These are phyloP conservation scores for Brettanomyces sp. DNA, from an alignment of 805 yeast genomes.

Conservation along the genomic window DNA sequence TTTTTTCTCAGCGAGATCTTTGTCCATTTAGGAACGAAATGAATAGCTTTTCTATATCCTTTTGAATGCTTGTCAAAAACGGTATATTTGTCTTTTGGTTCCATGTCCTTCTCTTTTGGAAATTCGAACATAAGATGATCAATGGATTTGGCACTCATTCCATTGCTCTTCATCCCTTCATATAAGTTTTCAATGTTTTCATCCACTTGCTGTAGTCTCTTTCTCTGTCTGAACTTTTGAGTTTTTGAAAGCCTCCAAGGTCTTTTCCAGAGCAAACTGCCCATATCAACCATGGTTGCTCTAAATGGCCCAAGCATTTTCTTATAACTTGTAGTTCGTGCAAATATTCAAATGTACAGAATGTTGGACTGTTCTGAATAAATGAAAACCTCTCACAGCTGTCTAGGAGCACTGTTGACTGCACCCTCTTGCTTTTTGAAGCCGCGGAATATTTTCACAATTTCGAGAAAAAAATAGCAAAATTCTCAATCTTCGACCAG, in stretches of 20 bases:
- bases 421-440: too few species aligned
- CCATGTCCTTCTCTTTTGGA: slow-evolving; percentile 80
- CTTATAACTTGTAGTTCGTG: neutral
- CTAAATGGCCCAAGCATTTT: slow-evolving; percentile 53
- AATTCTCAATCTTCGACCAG: neutral
- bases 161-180: slow-evolving; percentile 32
- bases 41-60: slow-evolving; percentile 82
- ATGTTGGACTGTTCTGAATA: too few species aligned
- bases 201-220: slow-evolving; percentile 77
- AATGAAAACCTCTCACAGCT: too few species aligned
- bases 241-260: slow-evolving; percentile 71
- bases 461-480: too few species aligned
- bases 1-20: slow-evolving; percentile 70
- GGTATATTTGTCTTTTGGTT: slow-evolving; percentile 75
- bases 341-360: too few species aligned
- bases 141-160: slow-evolving; percentile 25
- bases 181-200: slow-evolving; percentile 58
- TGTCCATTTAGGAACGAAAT: slow-evolving; percentile 88
- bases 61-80: slow-evolving; percentile 66
- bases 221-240: slow-evolving; percentile 79
- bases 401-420: too few species aligned
- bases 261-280: slow-evolving; percentile 75
- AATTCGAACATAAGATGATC: slow-evolving; percentile 33
- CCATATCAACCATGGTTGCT: slow-evolving; percentile 43
- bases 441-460: too few species aligned